phyloP scores from a whole-genome alignment of 345 rosid genomes.

The Schrenkiella parvula region DNA sequence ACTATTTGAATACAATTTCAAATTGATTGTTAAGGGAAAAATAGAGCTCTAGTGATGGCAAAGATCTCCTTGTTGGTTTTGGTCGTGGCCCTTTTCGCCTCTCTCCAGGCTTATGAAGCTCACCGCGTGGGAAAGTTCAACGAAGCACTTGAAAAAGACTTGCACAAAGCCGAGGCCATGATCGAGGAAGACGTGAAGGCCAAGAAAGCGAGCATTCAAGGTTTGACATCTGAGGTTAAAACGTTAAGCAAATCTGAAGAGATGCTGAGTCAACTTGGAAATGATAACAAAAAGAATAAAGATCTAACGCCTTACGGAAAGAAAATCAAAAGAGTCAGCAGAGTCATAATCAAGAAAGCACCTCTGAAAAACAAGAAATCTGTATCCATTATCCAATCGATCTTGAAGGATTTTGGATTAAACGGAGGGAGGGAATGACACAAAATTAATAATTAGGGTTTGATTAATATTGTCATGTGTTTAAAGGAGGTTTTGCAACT shows the following conservation, averaged over 20 bases:
- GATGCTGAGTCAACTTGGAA: not conserved
- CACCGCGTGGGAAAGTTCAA: not conserved
- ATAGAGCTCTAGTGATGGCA: conserved; percentile 14
- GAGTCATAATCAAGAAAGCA: not conserved
- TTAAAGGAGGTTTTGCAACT: conserved; percentile 4
- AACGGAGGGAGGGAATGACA: conserved; percentile 2
- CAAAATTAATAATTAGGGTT: not conserved
- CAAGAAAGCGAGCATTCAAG: not conserved
- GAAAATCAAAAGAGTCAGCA: conserved; percentile 11
- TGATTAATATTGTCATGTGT: not conserved
- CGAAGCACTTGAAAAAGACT: not conserved
- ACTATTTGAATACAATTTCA: conserved; percentile 27
- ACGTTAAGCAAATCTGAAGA: not conserved
- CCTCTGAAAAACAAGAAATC: not conserved
- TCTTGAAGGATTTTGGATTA: conserved; percentile 30
- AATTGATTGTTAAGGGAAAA: conserved; percentile 29
- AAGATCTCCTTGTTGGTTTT: conserved; percentile 28
- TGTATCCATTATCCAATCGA: conserved; percentile 18
- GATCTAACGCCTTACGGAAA: not conserved
- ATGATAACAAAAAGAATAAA: not conserved
- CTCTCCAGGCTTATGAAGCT: conserved; percentile 25
- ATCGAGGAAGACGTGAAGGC: conserved; percentile 6
- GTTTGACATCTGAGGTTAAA: conserved; percentile 8
- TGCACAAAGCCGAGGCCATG: conserved; percentile 20
- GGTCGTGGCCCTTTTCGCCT: not conserved